A percentile compares a stretch with the other conserved stretches of the same genome.
Evolutionary conservation across 2,329 filamentous ascomycete genomes (phyloP).

Genomic region (Basipetospora chlamydospora): DNA sequence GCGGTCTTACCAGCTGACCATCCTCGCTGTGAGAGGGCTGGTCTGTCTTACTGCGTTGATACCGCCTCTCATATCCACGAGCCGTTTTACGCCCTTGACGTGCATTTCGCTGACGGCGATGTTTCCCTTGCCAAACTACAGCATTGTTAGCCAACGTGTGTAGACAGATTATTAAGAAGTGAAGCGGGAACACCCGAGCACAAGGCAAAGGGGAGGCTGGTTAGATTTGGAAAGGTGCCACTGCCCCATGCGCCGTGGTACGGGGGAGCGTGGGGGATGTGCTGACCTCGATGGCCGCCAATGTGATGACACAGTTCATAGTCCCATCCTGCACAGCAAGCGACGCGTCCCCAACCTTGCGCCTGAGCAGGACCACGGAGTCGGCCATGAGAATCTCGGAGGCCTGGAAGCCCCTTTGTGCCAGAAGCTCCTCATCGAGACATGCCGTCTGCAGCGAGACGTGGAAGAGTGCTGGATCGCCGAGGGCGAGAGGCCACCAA

Average conservation of each 20-base stretch:
- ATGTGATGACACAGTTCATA: constrained; percentile 40
- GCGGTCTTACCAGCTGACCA: constrained; percentile 35
- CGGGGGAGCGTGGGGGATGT: no score
- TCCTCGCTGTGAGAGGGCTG: constrained; percentile 38
- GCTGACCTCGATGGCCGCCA: constrained; percentile 43
- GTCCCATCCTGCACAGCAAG: constrained; percentile 38
- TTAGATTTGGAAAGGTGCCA: no score
- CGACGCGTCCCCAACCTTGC: constrained; percentile 29
- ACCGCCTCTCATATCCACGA: constrained; percentile 35
- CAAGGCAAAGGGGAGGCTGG: no score
- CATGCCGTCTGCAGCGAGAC: constrained; percentile 45
- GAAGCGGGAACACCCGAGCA: no score
- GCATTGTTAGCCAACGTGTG: no score
- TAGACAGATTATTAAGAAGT: no score
- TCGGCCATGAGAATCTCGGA: constrained; percentile 44
- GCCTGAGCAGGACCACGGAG: constrained; percentile 35
- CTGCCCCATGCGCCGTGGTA: no score
- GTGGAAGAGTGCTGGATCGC: constrained; percentile 41
- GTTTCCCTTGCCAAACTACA: constrained; percentile 38
- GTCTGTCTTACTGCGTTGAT: constrained; percentile 30
- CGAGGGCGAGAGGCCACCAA: constrained; percentile 44
- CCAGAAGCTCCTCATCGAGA: constrained; percentile 36
- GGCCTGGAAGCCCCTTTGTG: constrained; percentile 34
- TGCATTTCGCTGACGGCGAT: constrained; percentile 28
- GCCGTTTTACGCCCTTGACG: constrained; percentile 31